Conservation (phyloP, 192 early-diverging fungal genomes). For the Glomus cerebriforme region DNA sequence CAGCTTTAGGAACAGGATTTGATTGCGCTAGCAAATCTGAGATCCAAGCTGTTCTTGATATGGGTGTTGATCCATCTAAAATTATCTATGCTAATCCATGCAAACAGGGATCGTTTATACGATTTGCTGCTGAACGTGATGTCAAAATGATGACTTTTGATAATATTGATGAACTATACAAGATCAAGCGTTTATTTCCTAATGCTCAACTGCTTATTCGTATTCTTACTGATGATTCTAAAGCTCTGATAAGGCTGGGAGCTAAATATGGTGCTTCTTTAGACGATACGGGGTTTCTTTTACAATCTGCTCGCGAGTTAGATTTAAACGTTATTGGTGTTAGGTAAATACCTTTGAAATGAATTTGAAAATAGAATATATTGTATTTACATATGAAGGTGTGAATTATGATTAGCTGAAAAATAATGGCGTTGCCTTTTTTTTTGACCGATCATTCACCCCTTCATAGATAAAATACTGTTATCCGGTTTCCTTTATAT, state of each 20-base stretch:
- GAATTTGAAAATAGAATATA: too few relatives aligned
- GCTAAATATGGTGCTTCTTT: slow-evolving; percentile 96
- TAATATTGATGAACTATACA: slow-evolving; percentile 96
- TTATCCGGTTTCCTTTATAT: too few relatives aligned
- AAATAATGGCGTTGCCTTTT: too few relatives aligned
- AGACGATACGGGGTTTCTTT: slow-evolving; percentile 63
- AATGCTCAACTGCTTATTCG: slow-evolving; percentile 87
- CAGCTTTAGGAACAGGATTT: slow-evolving; percentile 84
- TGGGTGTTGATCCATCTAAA: slow-evolving; percentile 68
- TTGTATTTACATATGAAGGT: too few relatives aligned
- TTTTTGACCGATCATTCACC: too few relatives aligned
- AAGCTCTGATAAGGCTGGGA: slow-evolving; percentile 87
- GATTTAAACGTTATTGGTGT: slow-evolving; percentile 89
- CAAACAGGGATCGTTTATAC: slow-evolving; percentile 95
- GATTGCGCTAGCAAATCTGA: slow-evolving; percentile 97
- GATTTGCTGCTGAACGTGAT: slow-evolving; percentile 73
- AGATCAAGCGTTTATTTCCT: slow-evolving; percentile 82
- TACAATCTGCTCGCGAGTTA: slow-evolving; percentile 75
- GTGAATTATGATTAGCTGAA: too few relatives aligned
- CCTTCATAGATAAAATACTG: too few relatives aligned
- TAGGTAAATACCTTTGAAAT: slow-evolving; percentile 31
- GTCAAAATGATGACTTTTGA: slow-evolving; percentile 98
- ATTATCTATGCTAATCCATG: slow-evolving; percentile 99
- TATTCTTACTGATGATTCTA: slow-evolving; percentile 93
- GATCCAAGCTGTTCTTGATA: slow-evolving; percentile 77